These are phyloP conservation scores for Hypoxylon sp. DNA, from an alignment of 2,329 filamentous ascomycete genomes.

Conservation along the genomic window DNA sequence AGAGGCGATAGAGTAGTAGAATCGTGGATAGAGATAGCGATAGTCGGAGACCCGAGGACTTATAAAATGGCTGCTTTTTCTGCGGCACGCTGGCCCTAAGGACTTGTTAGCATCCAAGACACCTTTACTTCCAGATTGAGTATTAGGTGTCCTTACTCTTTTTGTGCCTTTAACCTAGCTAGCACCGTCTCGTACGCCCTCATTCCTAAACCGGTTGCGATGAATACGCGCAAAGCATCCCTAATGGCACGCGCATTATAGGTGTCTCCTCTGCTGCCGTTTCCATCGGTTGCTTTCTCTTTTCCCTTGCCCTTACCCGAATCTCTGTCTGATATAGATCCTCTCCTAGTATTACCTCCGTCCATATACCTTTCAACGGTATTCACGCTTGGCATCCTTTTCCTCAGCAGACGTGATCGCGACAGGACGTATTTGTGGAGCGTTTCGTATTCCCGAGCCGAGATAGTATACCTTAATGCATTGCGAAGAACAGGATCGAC, in stretches of 20 bases:
- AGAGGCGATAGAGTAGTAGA: slow-evolving; percentile 87
- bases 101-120: slow-evolving; percentile 31
- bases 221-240: slow-evolving; percentile 79
- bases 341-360: slow-evolving; percentile 53
- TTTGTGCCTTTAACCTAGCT: slow-evolving; percentile 62
- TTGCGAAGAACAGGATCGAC: slow-evolving; percentile 84
- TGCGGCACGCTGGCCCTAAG: slow-evolving; percentile 47
- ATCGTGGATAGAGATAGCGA: slow-evolving; percentile 88
- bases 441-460: slow-evolving; percentile 85
- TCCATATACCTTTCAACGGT: slow-evolving; percentile 70
- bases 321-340: slow-evolving; percentile 38
- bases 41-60: slow-evolving; percentile 79
- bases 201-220: slow-evolving; percentile 73
- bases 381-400: slow-evolving; percentile 69
- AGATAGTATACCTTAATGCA: slow-evolving; percentile 88
- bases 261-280: slow-evolving; percentile 66
- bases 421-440: slow-evolving; percentile 88
- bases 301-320: slow-evolving; percentile 54
- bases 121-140: slow-evolving; percentile 15
- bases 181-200: slow-evolving; percentile 72
- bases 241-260: slow-evolving; percentile 79
- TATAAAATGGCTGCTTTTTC: slow-evolving; percentile 70
- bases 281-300: slow-evolving; percentile 45
- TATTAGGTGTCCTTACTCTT: slow-evolving; percentile 57
- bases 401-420: slow-evolving; percentile 72